Conservation (phyloP, 495 filamentous ascomycete species). For the Penicillium angulare region DNA sequence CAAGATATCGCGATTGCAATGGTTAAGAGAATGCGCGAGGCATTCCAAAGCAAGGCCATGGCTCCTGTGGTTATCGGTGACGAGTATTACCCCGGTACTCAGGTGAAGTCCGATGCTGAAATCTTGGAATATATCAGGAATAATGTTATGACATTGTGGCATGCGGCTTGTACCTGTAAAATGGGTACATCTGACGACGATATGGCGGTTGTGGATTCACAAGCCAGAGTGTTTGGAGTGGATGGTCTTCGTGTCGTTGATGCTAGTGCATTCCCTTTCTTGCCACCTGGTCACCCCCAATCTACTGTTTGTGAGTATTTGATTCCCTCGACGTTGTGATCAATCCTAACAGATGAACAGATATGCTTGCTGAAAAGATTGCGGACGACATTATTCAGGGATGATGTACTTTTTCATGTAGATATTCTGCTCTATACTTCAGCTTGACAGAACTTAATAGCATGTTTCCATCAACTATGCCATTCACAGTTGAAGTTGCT, state of each 20-base stretch:
- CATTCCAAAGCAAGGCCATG: slow-evolving; percentile 42
- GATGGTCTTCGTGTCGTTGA: slow-evolving; percentile 56
- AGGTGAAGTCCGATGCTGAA: slow-evolving; percentile 47
- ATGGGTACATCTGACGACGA: slow-evolving; percentile 52
- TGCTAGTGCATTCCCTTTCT: slow-evolving; percentile 52
- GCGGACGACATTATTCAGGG: slow-evolving; percentile 36
- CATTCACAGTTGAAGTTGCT: no score
- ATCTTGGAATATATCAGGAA: slow-evolving; percentile 46
- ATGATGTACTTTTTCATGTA: not conserved
- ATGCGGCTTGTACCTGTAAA: slow-evolving; percentile 51
- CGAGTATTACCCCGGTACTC: slow-evolving; percentile 48
- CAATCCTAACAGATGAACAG: slow-evolving; percentile 9
- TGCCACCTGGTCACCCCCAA: slow-evolving; percentile 53
- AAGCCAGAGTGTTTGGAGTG: slow-evolving; percentile 52
- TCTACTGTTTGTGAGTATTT: slow-evolving; percentile 41
- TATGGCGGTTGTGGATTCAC: slow-evolving; percentile 56
- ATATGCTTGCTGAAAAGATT: slow-evolving; percentile 58
- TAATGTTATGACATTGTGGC: slow-evolving; percentile 44
- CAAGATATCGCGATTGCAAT: slow-evolving; percentile 52
- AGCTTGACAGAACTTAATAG: no score
- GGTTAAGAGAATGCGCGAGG: slow-evolving; percentile 51
- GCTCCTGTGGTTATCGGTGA: slow-evolving; percentile 39
- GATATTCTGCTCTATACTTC: not conserved
- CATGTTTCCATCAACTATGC: no score
- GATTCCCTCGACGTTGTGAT: not conserved